Evolutionary conservation across 2,329 filamentous ascomycete genomes (phyloP).

Genomic region (Cadophora sp.): DNA sequence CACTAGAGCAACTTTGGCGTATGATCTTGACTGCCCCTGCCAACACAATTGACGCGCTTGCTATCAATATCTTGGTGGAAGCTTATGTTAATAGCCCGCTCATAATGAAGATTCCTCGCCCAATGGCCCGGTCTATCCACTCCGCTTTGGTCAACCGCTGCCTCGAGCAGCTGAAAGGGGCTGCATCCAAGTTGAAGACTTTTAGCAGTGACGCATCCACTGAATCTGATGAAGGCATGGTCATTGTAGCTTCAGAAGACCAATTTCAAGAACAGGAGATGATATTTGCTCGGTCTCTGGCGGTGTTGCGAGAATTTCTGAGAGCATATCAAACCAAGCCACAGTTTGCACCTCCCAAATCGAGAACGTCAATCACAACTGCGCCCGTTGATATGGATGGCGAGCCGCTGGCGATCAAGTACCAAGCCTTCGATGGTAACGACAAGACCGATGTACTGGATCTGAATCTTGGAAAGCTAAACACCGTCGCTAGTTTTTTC

Average conservation of each 20-base stretch:
- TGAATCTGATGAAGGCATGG: slow-evolving; percentile 60
- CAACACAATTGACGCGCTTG: slow-evolving; percentile 68
- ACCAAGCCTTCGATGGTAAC: slow-evolving; percentile 73
- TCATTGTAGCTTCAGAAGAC: slow-evolving; percentile 54
- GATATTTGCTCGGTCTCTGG: slow-evolving; percentile 71
- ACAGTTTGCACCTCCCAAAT: slow-evolving; percentile 64
- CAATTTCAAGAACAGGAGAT: slow-evolving; percentile 62
- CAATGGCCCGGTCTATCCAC: slow-evolving; percentile 65
- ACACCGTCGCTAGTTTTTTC: slow-evolving; percentile 74
- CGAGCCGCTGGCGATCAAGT: slow-evolving; percentile 70
- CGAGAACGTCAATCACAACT: slow-evolving; percentile 57
- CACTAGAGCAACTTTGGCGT: slow-evolving; percentile 80
- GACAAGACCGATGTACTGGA: slow-evolving; percentile 64
- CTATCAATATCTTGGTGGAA: slow-evolving; percentile 74
- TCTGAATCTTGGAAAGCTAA: slow-evolving; percentile 71
- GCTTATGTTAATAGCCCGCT: slow-evolving; percentile 69
- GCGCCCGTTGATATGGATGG: slow-evolving; percentile 63
- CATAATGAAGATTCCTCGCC: slow-evolving; percentile 57
- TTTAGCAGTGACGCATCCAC: slow-evolving; percentile 51
- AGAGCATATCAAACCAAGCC: slow-evolving; percentile 67
- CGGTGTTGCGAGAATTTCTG: slow-evolving; percentile 72
- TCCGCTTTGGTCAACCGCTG: slow-evolving; percentile 76
- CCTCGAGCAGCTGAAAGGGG: slow-evolving; percentile 69
- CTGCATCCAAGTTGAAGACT: slow-evolving; percentile 63
- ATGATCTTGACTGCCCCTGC: slow-evolving; percentile 75